These are phyloP conservation scores for Brassica nigra DNA, from an alignment of 345 rosid genomes.

Conservation along the genomic window DNA sequence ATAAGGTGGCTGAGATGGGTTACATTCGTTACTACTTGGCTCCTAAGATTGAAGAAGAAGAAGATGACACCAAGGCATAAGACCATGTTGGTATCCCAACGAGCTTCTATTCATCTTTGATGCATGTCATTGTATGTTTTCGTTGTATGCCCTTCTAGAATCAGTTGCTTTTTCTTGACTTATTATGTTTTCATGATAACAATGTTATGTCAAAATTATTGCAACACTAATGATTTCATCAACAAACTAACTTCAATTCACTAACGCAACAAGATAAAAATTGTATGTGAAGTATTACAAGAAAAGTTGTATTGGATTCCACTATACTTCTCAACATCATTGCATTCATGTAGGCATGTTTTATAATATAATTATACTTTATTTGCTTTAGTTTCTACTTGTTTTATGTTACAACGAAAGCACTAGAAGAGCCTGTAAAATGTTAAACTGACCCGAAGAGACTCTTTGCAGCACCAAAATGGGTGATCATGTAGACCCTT, in stretches of 20 bases:
- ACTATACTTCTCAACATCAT: background rate
- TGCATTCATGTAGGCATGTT: background rate
- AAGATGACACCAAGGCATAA: constrained; percentile 73
- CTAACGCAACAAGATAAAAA: background rate
- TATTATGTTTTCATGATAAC: constrained; percentile 2
- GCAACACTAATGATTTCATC: background rate
- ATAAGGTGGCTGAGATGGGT: constrained; percentile 99
- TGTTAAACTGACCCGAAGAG: constrained; percentile 63
- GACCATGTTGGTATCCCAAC: background rate
- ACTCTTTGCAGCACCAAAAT: constrained; percentile 89
- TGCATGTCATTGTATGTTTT: constrained; percentile 11
- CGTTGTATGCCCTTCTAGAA: constrained; percentile 10
- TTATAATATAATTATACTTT: background rate
- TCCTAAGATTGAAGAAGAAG: constrained; percentile 91
- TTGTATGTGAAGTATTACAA: background rate
- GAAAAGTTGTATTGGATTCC: background rate
- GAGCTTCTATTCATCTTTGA: background rate
- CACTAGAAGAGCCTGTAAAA: constrained; percentile 88
- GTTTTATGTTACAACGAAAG: constrained; percentile 64
- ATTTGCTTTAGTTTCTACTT: constrained; percentile 10
- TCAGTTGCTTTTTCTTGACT: constrained; percentile 14
- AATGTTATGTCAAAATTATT: background rate
- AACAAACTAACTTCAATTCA: background rate
- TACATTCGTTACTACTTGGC: constrained; percentile 90
- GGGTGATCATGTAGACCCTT: constrained; percentile 82